Percentiles rank a stretch among this genome's conserved stretches.
phyloP scores from a whole-genome alignment of 345 rosid species.

The Ceriops tagal region DNA sequence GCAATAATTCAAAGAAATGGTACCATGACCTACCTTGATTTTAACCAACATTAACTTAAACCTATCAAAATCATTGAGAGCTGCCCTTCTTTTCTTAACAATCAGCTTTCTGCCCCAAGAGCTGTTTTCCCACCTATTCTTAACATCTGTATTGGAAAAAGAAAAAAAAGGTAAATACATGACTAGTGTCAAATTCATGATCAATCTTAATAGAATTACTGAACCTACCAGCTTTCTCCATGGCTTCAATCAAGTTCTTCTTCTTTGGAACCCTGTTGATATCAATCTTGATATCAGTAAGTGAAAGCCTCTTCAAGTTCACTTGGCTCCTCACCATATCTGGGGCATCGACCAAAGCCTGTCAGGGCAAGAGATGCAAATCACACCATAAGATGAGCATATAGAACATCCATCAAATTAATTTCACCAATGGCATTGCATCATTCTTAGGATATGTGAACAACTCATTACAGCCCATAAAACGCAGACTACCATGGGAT shows the following conservation, averaged over 20 bases:
- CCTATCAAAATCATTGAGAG: slow-evolving; percentile 66
- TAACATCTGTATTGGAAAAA: slow-evolving; percentile 5
- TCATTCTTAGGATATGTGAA: too few species aligned
- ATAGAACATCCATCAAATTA: not conserved
- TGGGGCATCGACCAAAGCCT: slow-evolving; percentile 30
- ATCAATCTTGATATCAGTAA: slow-evolving; percentile 23
- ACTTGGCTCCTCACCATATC: slow-evolving; percentile 30
- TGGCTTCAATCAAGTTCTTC: slow-evolving; percentile 18
- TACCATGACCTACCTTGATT: slow-evolving; percentile 51
- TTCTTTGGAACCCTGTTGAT: slow-evolving; percentile 23
- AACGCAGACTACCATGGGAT: not conserved
- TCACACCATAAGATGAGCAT: not conserved
- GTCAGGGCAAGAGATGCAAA: not conserved
- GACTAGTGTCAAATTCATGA: not conserved
- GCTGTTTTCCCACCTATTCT: slow-evolving; percentile 22
- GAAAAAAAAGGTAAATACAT: not conserved
- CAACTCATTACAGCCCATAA: not conserved
- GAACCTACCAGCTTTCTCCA: slow-evolving; percentile 21
- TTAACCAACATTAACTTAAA: slow-evolving; percentile 76
- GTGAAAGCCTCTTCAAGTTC: slow-evolving; percentile 28
- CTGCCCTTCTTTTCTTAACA: slow-evolving; percentile 58
- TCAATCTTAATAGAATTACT: not conserved
- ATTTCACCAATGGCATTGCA: too few species aligned
- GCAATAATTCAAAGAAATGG: not conserved
- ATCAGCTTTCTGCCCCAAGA: slow-evolving; percentile 21